phyloP scores from a whole-genome alignment of 805 yeast species.

The Cyberlindnera euphorbiae region DNA sequence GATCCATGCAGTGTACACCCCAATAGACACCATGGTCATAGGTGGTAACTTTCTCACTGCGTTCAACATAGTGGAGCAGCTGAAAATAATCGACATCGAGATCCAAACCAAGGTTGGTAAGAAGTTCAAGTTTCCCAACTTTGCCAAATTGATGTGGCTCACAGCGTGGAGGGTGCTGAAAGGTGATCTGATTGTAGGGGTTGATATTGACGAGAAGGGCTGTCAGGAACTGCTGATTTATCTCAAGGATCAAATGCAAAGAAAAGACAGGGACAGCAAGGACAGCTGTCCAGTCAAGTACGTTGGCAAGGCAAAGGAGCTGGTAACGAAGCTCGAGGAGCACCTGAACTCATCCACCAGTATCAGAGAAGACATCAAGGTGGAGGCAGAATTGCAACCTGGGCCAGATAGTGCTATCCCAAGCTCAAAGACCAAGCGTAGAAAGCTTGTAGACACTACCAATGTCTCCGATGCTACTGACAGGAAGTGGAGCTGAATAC shows the following conservation, averaged over 20 bases:
- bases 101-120: constrained; percentile 64
- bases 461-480: too few relatives aligned
- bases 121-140: constrained; percentile 74
- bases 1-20: constrained; percentile 89
- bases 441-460: too few relatives aligned
- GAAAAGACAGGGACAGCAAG: constrained; percentile 2
- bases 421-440: too few relatives aligned
- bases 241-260: constrained; percentile 4
- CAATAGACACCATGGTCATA: constrained; percentile 71
- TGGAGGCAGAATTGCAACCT: too few relatives aligned
- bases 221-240: constrained; percentile 6
- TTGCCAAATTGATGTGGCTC: constrained; percentile 66
- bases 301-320: constrained; percentile 10
- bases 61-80: constrained; percentile 51
- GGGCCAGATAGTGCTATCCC: too few relatives aligned
- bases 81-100: constrained; percentile 60
- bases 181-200: constrained; percentile 2
- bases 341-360: too few relatives aligned
- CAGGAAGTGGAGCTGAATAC: too few relatives aligned
- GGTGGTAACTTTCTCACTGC: constrained; percentile 85
- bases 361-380: too few relatives aligned
- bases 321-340: constrained; percentile 7
- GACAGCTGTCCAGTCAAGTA: constrained; percentile 12
- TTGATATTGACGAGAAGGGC: constrained; percentile 9
- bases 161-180: constrained; percentile 34